Evolutionary conservation across 768 basidiomycete genomes (phyloP).

Genomic region (Boletus vinaceobasis): DNA sequence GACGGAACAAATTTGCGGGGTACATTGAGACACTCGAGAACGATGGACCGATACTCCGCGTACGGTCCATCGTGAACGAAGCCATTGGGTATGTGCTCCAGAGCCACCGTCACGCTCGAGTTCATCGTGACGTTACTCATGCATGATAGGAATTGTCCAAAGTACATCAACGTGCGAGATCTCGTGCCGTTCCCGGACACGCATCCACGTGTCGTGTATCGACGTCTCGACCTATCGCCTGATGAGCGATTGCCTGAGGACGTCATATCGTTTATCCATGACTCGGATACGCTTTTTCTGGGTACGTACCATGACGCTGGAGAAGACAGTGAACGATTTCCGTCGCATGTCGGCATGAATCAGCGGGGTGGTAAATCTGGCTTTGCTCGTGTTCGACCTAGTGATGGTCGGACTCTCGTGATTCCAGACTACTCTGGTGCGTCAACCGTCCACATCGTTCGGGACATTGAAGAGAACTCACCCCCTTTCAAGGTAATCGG

Average conservation of each 20-base stretch:
- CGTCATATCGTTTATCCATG: conserved; percentile 45
- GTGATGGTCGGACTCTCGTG: conserved; percentile 52
- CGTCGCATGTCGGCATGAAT: conserved; percentile 66
- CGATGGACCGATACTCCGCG: conserved; percentile 32
- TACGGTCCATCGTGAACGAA: conserved; percentile 44
- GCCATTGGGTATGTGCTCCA: conserved; percentile 51
- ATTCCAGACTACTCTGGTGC: conserved; percentile 61
- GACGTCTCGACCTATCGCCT: conserved; percentile 31
- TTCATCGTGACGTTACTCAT: neutral
- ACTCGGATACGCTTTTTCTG: conserved; percentile 55
- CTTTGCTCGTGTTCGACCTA: conserved; percentile 54
- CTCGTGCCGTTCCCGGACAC: conserved; percentile 42
- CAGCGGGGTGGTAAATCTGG: conserved; percentile 62
- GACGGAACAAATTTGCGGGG: conserved; percentile 66
- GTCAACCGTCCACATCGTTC: neutral
- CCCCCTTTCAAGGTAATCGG: conserved; percentile 46
- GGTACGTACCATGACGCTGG: conserved; percentile 49
- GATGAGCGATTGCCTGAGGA: conserved; percentile 47
- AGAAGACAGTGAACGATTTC: conserved; percentile 36
- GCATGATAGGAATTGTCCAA: conserved; percentile 58
- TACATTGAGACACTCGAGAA: conserved; percentile 35
- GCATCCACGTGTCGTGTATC: conserved; percentile 37
- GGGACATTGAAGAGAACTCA: neutral
- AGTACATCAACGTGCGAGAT: conserved; percentile 60
- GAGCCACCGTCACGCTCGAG: neutral